phyloP scores from a whole-genome alignment of 2,329 filamentous ascomycete species.

The Pseudogymnoascus sp. region DNA sequence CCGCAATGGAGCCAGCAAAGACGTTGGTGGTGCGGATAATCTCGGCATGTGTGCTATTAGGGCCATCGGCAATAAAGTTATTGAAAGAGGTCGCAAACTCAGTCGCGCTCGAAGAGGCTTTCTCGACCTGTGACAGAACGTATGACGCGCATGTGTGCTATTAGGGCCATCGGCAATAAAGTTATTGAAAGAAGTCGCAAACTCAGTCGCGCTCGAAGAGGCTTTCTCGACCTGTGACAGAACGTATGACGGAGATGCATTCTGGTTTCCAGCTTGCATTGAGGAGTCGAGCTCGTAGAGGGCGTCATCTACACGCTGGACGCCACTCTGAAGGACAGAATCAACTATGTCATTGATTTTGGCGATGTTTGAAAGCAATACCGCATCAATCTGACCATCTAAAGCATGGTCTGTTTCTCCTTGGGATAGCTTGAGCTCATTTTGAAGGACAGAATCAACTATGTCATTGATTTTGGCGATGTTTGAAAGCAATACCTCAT shows the following conservation, averaged over 20 bases:
- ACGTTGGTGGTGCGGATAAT: constrained; percentile 89
- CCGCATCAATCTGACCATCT: constrained; percentile 83
- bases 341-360: constrained; percentile 98
- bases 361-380: constrained; percentile 76
- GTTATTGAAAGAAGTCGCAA: constrained; percentile 96
- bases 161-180: constrained; percentile 96
- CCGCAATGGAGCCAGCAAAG: constrained; percentile 82
- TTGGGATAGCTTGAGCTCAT: constrained; percentile 67
- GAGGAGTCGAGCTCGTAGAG: constrained; percentile 94
- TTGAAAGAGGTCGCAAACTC: constrained; percentile 98
- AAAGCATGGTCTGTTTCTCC: constrained; percentile 70
- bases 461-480: constrained; percentile 94
- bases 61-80: constrained; percentile 95
- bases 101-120: constrained; percentile 86
- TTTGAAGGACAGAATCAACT: constrained; percentile 91
- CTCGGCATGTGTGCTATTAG: constrained; percentile 79
- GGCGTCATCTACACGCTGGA: constrained; percentile 90
- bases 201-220: constrained; percentile 88
- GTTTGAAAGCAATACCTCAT: constrained; percentile 77
- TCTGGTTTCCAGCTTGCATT: constrained; percentile 98
- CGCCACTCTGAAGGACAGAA: constrained; percentile 86
- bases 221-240: constrained; percentile 97
- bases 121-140: constrained; percentile 93
- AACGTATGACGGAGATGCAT: constrained; percentile 88
- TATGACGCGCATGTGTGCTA: constrained; percentile 77